Percentiles rank a stretch among this genome's conserved stretches.
Evolutionary conservation across 2,329 filamentous ascomycete genomes (phyloP).

Genomic region (Paracoccidioides lutzii): DNA sequence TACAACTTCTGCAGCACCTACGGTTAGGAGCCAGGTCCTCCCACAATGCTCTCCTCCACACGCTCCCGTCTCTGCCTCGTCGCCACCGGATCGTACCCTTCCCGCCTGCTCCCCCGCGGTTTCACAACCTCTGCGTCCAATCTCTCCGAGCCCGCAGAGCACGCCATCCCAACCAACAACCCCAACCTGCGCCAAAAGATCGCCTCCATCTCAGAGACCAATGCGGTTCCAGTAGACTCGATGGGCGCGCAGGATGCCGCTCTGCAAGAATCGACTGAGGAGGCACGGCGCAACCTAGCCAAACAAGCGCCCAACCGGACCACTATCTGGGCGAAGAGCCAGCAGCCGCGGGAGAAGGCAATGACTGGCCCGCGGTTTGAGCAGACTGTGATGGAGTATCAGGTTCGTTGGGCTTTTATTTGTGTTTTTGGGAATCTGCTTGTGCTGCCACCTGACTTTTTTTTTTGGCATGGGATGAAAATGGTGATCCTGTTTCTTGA

Average conservation of each 20-base stretch:
- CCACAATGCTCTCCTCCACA: slow-evolving; percentile 34
- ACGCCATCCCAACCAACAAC: slow-evolving; percentile 42
- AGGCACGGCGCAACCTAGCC: slow-evolving; percentile 44
- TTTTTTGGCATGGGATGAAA: no score
- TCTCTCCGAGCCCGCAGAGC: slow-evolving; percentile 21
- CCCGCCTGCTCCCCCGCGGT: slow-evolving; percentile 21
- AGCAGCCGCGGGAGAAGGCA: slow-evolving; percentile 64
- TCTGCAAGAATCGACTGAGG: slow-evolving; percentile 43
- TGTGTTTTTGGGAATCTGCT: background rate
- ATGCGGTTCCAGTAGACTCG: slow-evolving; percentile 42
- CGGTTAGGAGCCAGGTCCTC: slow-evolving; percentile 10
- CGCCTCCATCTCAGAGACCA: slow-evolving; percentile 46
- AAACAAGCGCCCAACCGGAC: slow-evolving; percentile 78
- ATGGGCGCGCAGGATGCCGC: slow-evolving; percentile 38
- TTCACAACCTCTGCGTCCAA: slow-evolving; percentile 34
- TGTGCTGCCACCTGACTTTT: no score
- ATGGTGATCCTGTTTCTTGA: no score
- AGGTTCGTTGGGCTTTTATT: slow-evolving; percentile 48
- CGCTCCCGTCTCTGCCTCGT: slow-evolving; percentile 35
- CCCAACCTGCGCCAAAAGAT: slow-evolving; percentile 37
- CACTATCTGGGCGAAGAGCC: slow-evolving; percentile 71
- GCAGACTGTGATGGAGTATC: slow-evolving; percentile 83
- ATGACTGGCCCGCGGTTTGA: slow-evolving; percentile 95
- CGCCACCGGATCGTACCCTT: slow-evolving; percentile 22
- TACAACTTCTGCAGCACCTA: slow-evolving; percentile 11